These are phyloP conservation scores for Podospora australis DNA, from an alignment of 495 filamentous ascomycete genomes.

Conservation along the genomic window DNA sequence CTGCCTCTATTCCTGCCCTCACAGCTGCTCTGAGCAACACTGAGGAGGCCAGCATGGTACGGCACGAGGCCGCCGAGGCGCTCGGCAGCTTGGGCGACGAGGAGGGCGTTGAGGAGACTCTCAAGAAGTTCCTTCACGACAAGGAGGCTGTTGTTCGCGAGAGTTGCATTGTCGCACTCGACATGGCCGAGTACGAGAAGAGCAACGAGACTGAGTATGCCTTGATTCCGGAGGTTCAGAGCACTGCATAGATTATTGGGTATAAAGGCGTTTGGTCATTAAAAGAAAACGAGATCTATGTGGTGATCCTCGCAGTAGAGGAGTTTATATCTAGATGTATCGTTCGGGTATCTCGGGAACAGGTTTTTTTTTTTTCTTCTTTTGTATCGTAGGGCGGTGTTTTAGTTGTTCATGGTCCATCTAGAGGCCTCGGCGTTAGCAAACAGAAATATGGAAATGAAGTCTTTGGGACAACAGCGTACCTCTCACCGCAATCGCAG, in stretches of 20 bases:
- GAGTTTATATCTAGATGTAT: slow-evolving; percentile 6
- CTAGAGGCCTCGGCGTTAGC: slow-evolving; percentile 36
- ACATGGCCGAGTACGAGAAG: slow-evolving; percentile 98
- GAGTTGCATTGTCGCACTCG: slow-evolving; percentile 87
- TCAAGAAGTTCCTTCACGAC: slow-evolving; percentile 82
- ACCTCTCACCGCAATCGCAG: slow-evolving; percentile 83
- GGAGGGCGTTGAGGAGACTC: slow-evolving; percentile 79
- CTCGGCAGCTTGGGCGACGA: slow-evolving; percentile 93
- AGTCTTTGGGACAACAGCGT: slow-evolving; percentile 27
- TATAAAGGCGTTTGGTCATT: slow-evolving; percentile 13
- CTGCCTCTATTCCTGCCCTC: slow-evolving; percentile 89
- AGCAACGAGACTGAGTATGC: slow-evolving; percentile 86
- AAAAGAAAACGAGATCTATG: slow-evolving; percentile 17
- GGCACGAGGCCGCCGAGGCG: slow-evolving; percentile 95
- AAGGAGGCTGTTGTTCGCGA: slow-evolving; percentile 89
- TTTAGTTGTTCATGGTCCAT: slow-evolving; percentile 36
- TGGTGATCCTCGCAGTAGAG: slow-evolving; percentile 1
- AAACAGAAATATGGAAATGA: background rate
- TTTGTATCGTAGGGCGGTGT: no score
- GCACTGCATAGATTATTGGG: slow-evolving; percentile 25
- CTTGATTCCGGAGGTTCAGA: slow-evolving; percentile 59
- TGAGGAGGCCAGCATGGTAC: slow-evolving; percentile 87
- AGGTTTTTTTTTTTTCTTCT: slow-evolving; percentile 1
- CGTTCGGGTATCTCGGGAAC: background rate
- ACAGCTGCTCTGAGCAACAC: slow-evolving; percentile 69